phyloP scores from a whole-genome alignment of 768 basidiomycete genomes.

The Pleurotus sapidus region DNA sequence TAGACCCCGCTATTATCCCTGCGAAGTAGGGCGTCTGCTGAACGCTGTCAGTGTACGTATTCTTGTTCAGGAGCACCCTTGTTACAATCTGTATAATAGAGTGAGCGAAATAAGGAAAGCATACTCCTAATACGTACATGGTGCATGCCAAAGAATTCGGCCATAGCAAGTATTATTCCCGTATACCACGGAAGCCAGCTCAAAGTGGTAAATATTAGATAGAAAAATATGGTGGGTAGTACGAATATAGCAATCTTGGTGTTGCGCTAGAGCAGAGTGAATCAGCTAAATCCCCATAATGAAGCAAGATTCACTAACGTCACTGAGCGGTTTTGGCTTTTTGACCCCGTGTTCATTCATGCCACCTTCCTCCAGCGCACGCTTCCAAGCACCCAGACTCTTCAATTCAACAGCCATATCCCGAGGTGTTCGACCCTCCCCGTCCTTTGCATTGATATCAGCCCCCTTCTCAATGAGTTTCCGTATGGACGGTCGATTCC shows the following conservation, averaged over 20 bases:
- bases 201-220: slow-evolving; percentile 80
- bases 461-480: slow-evolving; percentile 84
- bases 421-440: slow-evolving; percentile 80
- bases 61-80: slow-evolving; percentile 80
- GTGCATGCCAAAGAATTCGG: slow-evolving; percentile 91
- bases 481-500: slow-evolving; percentile 85
- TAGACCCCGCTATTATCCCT: slow-evolving; percentile 81
- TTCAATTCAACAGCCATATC: slow-evolving; percentile 97
- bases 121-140: slow-evolving; percentile 53
- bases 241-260: slow-evolving; percentile 78
- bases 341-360: slow-evolving; percentile 73
- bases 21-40: slow-evolving; percentile 91
- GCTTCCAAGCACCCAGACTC: slow-evolving; percentile 85
- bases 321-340: slow-evolving; percentile 65
- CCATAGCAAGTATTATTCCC: slow-evolving; percentile 76
- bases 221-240: slow-evolving; percentile 77
- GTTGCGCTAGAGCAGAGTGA: slow-evolving; percentile 51
- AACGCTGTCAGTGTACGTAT: slow-evolving; percentile 79
- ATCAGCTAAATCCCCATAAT: slow-evolving; percentile 2
- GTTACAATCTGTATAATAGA: slow-evolving; percentile 61
- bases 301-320: slow-evolving; percentile 37
- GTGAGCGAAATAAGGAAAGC: slow-evolving; percentile 11
- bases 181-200: slow-evolving; percentile 89
- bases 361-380: slow-evolving; percentile 86
- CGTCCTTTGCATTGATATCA: slow-evolving; percentile 77